Percentiles rank a stretch among this genome's conserved stretches.
These are phyloP conservation scores for Ziziphus jujuba DNA, from an alignment of 306 rosid species.

Conservation along the genomic window DNA sequence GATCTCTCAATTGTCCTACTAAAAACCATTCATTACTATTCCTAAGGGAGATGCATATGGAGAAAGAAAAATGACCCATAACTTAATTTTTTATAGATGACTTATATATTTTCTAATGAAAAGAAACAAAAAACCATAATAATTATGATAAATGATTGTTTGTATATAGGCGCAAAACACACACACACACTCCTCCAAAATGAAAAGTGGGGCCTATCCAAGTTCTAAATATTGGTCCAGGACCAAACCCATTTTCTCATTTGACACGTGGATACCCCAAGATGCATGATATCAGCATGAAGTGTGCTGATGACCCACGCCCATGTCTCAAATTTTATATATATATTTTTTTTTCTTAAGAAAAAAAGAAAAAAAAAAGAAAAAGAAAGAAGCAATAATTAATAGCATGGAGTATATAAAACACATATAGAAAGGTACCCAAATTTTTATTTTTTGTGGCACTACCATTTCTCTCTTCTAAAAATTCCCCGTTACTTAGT, in stretches of 20 bases:
- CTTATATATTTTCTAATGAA: background rate
- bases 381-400: background rate
- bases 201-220: slow-evolving; percentile 41
- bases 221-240: slow-evolving; percentile 41
- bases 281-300: slow-evolving; percentile 86
- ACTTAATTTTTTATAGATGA: slow-evolving; percentile 10
- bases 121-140: background rate
- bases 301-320: slow-evolving; percentile 62
- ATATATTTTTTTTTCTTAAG: background rate
- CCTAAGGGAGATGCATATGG: too few species aligned
- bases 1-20: too few species aligned
- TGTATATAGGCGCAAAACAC: slow-evolving; percentile 42
- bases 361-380: background rate
- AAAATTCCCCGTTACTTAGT: slow-evolving; percentile 30
- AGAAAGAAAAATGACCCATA: background rate
- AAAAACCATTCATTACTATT: too few species aligned
- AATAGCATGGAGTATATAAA: background rate
- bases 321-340: slow-evolving; percentile 15
- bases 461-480: slow-evolving; percentile 4
- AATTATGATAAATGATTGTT: slow-evolving; percentile 30
- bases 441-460: slow-evolving; percentile 7
- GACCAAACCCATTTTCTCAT: slow-evolving; percentile 49
- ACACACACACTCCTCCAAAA: slow-evolving; percentile 8
- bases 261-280: slow-evolving; percentile 63
- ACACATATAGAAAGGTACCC: background rate